Evolutionary conservation across 805 yeast genomes (phyloP), one percentile per base, ranked within the genome.

Genomic region (Candida insectalens): DNA sequence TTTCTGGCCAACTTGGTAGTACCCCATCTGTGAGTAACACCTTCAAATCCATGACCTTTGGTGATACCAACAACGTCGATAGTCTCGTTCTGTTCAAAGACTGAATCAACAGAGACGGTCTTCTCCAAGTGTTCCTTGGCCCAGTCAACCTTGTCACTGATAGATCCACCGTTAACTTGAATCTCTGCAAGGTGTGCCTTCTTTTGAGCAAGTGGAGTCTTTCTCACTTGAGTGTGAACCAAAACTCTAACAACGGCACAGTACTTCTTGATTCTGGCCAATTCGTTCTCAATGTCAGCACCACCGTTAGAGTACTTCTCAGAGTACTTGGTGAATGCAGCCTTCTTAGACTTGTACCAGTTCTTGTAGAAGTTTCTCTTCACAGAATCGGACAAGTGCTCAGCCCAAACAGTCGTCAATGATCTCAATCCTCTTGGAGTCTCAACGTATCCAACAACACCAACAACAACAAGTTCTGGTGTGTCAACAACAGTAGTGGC

Each of bases 21-120:
- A 68, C 99, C 99, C 97, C 97, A 92, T 84, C 99, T 85, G 87
- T 88, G 96, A 77, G 99, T 92, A 62, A 89, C 96, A 88, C 99
- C 99, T 75, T 92, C 98, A 85, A 83, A 88, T 80, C 99, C 99
- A 79, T 92, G 96, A 92, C 99, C 99, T 80, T 83, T 89, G 82
- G 98, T 92, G 63, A 92, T 95, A 63, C 96, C 99, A 62, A 92
- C 82, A 60, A 84, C 97, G 61, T 92, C 99, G 58, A 92, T 79
- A 81, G 83, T 79, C 79, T 92, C 98, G 74, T 87, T 83, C 76
- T 92, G 94, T 78, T 89, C 98, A 66, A 92, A 82, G 60, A 92
- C 97, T 56, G 94, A 67, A 72, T 82, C 84, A 59, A 92, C 95
- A 49, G 92, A 69, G 57, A 92, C 94, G 63, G 96, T 87, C 83